These are phyloP conservation scores for Fusarium falciforme DNA, from an alignment of 2,329 filamentous ascomycete genomes.

Conservation along the genomic window DNA sequence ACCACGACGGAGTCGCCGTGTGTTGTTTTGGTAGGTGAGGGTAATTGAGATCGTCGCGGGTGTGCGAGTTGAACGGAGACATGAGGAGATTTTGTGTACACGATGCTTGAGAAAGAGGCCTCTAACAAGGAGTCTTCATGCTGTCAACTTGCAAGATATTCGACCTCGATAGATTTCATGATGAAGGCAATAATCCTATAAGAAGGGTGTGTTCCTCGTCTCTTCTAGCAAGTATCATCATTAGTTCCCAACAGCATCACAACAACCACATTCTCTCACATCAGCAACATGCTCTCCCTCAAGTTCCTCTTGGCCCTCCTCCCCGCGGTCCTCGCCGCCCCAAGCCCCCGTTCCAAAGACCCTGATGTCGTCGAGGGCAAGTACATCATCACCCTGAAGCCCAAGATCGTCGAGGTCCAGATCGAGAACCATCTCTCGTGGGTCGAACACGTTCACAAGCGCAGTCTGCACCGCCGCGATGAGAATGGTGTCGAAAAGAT, in stretches of 20 bases:
- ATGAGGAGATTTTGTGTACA: slow-evolving; percentile 25
- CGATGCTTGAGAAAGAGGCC: not conserved
- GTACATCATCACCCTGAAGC: slow-evolving; percentile 60
- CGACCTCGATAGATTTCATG: not conserved
- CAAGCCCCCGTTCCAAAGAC: not conserved
- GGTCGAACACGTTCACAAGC: slow-evolving; percentile 47
- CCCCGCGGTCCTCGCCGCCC: slow-evolving; percentile 27
- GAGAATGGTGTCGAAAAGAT: slow-evolving; percentile 48
- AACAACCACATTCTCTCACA: not conserved
- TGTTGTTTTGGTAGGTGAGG: not conserved
- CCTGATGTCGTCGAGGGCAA: slow-evolving; percentile 49
- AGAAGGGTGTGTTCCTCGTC: not conserved
- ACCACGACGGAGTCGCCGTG: not conserved
- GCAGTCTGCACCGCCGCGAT: slow-evolving; percentile 48
- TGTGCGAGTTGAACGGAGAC: slow-evolving; percentile 30
- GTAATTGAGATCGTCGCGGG: slow-evolving; percentile 12
- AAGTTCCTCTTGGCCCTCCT: slow-evolving; percentile 34
- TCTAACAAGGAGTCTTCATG: not conserved
- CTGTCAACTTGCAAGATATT: not conserved
- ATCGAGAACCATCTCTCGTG: slow-evolving; percentile 50
- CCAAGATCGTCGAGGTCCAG: slow-evolving; percentile 45
- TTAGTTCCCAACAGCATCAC: not conserved
- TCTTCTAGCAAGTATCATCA: not conserved
- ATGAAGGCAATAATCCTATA: slow-evolving; percentile 1
- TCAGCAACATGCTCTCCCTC: slow-evolving; percentile 31